Evolutionary conservation across 768 basidiomycete genomes (phyloP), one percentile per base, ranked within the genome.

Genomic region (Brasilioporus rufonigricans): DNA sequence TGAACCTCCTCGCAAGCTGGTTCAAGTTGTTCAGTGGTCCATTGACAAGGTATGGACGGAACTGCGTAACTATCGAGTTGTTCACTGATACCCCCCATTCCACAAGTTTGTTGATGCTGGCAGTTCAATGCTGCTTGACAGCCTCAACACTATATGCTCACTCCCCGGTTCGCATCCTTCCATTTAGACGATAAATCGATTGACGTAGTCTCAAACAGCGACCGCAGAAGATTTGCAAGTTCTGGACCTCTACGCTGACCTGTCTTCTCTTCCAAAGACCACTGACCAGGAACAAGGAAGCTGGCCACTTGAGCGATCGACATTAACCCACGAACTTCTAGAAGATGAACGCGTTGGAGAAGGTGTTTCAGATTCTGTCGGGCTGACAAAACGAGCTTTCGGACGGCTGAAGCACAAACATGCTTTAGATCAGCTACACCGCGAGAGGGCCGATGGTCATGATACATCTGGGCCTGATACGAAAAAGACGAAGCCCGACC

Each of bases 201-300:
- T 49, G 40, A 58, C 36, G 0, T 57, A 18, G 11, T 44, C 13
- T 31, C 48, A 14, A 24, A n/a, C 63, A 87, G 85, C 83, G 6
- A 75, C 77, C 0, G 50, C 64, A 4, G 74, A 75, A 10, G 82
- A 84, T 16, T 64, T 86, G 5, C 73, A 79, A 50, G 63, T 69
- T 4, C 73, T 90, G 1, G 83, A 87, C 48, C 70, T 90, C 3
- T 91, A 91, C 61, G 70, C 74, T 2, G 74, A 77, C 47, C 74
- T 90, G 27, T 69, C 73, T 0, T 74, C 78, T 21, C 71, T 90
- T 55, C 87, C 88, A 4, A 90, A 90, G 63, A 76, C 78, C 53
- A 66, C 74, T 19, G 78, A 81, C 32, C 71, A 63, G 5, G 77
- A 78, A 36, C 74, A 76, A 50, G 76, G 77, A 48, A 72, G 70